A percentile compares a stretch with the other conserved stretches of the same genome.
These are phyloP conservation scores for Xylaria sp. DNA, from an alignment of 2,329 filamentous ascomycete species.

Conservation along the genomic window DNA sequence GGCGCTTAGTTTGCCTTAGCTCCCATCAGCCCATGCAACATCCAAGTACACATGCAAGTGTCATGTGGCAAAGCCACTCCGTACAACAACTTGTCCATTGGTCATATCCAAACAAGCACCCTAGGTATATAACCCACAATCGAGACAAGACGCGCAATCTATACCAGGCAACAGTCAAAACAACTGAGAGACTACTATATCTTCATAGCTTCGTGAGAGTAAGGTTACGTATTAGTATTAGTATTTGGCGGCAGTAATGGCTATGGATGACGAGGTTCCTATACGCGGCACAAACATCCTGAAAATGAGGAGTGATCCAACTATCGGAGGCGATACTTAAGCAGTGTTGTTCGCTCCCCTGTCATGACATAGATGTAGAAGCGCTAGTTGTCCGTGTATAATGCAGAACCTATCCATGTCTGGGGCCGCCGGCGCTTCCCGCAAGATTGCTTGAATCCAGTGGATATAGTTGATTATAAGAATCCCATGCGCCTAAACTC, in stretches of 20 bases:
- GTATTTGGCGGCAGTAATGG: neutral
- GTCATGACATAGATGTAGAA: neutral
- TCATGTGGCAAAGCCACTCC: slow-evolving; percentile 30
- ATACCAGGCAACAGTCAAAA: slow-evolving; percentile 30
- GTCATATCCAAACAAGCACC: slow-evolving; percentile 4
- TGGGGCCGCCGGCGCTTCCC: neutral
- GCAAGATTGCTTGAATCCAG: slow-evolving; percentile 2
- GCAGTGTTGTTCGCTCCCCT: neutral
- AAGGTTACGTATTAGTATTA: slow-evolving; percentile 17
- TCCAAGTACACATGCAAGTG: slow-evolving; percentile 7
- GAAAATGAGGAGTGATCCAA: slow-evolving; percentile 8
- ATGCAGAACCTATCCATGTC: slow-evolving; percentile 4
- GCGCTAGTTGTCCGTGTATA: neutral
- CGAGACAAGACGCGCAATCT: slow-evolving; percentile 33
- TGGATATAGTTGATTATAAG: neutral
- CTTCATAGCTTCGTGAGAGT: neutral
- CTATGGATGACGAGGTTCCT: slow-evolving; percentile 5
- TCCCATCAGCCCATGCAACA: neutral
- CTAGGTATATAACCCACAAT: slow-evolving; percentile 9
- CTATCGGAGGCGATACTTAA: neutral
- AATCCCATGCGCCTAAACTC: slow-evolving; percentile 1
- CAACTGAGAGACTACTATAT: neutral
- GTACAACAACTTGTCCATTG: slow-evolving; percentile 5
- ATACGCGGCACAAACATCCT: slow-evolving; percentile 9
- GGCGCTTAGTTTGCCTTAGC: no score